Base-by-base conservation (phyloP, 768 basidiomycete genomes). In the Naganishia friedmannii region DNA sequence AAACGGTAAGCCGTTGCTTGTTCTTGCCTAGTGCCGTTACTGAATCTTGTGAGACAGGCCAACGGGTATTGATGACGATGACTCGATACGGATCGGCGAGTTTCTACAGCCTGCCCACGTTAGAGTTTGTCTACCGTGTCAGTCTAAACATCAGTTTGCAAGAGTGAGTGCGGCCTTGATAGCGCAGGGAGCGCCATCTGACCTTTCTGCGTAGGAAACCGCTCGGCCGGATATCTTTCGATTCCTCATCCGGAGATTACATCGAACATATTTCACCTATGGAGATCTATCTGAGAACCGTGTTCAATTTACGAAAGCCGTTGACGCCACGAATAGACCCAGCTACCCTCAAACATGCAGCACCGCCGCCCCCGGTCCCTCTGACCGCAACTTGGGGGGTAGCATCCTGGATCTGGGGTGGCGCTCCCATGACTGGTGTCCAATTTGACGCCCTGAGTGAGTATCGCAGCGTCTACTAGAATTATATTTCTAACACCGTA, bases 1-100 rank as follows among this genome's bases (percentile, higher is more conserved):
- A 74, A 84, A 86, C 74, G 87, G 90, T 89, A 75, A 69, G 86
- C 42, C 17, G 1, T 23, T 51, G 12, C 21, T 66, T 28, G 48
- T 55, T 21, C 17, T 46, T n/a, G 42, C 6, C 29, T 2, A 6
- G 17, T 28, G 21, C n/a, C 26, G n/a, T n/a, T 26, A n/a, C 26
- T 42, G 12, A 34, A 10, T 51, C 39, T 51, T 21, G 17, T 26
- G 21, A 23, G n/a, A 51, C 63, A 81, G 80, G 78, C 23, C 73
- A 77, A 42, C 76, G 77, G 63, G 76, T 79, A 0, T 32, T 82
- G 34, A 74, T 80, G 13, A 78, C 72, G 21, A 73, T 82, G 28
- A 77, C 79, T 0, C 73, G 74, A 8, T 74, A 69, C 2, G 80
- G 80, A 10, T 70, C 71, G 0, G 80, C 78, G 0, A 63, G 75